Evolutionary conservation across 2,329 filamentous ascomycete species (phyloP), one percentile per base, ranked within the genome.

Genomic region (Beauveria varroae): DNA sequence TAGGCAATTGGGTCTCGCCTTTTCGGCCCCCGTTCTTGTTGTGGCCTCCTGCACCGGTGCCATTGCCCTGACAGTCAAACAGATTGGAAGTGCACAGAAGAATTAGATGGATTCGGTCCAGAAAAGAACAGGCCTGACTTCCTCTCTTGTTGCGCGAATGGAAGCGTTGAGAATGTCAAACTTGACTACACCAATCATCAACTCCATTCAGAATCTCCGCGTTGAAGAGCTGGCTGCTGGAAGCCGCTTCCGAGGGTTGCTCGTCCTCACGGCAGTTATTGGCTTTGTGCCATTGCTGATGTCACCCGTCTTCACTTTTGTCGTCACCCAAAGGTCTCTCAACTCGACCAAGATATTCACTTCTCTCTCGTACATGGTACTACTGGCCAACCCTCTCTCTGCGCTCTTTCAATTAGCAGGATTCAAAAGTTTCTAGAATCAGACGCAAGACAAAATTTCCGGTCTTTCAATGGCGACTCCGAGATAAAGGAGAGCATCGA

Each of bases 161-260:
- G 78, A 78, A 63, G 72, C 75, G 28, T 70, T 80, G 24, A 80
- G 79, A 65, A 79, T 79, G 71, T 71, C 74, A 14, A 76, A 75
- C 0, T 64, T 75, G 0, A 56, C 67, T 0, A 54, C 61, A 1
- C 61, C 68, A 1, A 66, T 74, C 34, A 65, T 65, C 1, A 63
- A 60, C 1, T 67, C 67, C 0, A 66, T 75, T 6, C 64, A 69
- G 22, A 62, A 64, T 2, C 56, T 66, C 18, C 65, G 69, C 2
- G 50, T 63, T 6, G 56, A 63, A 0, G 69, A 70, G 61, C 63
- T 70, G n/a, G 20, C 26, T 1, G 52, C 62, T 3, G 69, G 67
- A 0, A 62, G 57, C 20, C 46, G 41, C 8, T 70, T 62, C 26
- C 63, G 69, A 2, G 24, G 58, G 46, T 49, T 69, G 2, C 8